phyloP scores from a whole-genome alignment of 768 basidiomycete genomes.

The Lactarius indigo region DNA sequence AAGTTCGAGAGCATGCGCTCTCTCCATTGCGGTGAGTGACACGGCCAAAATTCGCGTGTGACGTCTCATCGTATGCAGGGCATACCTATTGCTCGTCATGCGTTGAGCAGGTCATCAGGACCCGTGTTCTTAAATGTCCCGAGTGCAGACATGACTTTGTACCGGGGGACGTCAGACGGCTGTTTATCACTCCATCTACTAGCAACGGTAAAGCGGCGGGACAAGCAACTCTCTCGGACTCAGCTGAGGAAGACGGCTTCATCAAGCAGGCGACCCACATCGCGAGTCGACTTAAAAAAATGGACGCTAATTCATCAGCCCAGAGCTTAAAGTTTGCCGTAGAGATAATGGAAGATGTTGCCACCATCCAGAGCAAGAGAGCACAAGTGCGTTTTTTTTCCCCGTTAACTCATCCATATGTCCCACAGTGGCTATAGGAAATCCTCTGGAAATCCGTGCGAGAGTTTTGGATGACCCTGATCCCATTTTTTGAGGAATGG shows the following conservation, averaged over 20 bases:
- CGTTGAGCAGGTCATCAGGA: neutral
- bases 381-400: constrained; percentile 9
- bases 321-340: constrained; percentile 11
- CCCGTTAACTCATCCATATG: neutral
- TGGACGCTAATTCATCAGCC: neutral
- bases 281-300: constrained; percentile 5
- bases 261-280: constrained; percentile 17
- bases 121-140: constrained; percentile 2
- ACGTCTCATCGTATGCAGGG: neutral
- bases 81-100: constrained; percentile 19
- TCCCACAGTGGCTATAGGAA: constrained; percentile 10
- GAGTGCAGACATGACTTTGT: constrained; percentile 15
- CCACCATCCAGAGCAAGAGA: constrained; percentile 10
- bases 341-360: constrained; percentile 14
- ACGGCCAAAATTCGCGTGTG: neutral
- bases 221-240: neutral
- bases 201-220: neutral
- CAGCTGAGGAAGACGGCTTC: constrained; percentile 4
- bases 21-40: constrained; percentile 16
- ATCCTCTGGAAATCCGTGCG: constrained; percentile 19
- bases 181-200: constrained; percentile 1
- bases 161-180: neutral
- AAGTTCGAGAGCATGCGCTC: constrained; percentile 6
- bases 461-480: constrained; percentile 15
- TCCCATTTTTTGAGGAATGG: neutral